Conservation (phyloP, 805 yeast genomes). For the Clavispora santaluciae region DNA sequence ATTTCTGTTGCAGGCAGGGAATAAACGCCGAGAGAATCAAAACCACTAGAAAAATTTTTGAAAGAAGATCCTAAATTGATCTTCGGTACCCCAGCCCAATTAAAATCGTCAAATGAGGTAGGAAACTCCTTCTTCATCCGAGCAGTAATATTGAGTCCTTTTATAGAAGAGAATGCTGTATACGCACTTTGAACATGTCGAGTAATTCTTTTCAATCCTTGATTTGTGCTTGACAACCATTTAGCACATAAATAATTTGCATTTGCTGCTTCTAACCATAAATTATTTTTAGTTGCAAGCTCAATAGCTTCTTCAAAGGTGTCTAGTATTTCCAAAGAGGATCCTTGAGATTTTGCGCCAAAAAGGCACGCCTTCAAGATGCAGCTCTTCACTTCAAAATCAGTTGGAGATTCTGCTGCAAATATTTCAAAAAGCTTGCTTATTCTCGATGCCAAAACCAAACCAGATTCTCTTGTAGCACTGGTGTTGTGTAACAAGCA, state of each 20-base stretch:
- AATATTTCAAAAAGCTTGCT: slow-evolving; percentile 27
- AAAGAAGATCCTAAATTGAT: not conserved
- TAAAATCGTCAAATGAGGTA: slow-evolving; percentile 20
- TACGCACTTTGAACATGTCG: slow-evolving; percentile 34
- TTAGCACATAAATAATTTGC: slow-evolving; percentile 39
- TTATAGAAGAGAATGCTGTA: slow-evolving; percentile 28
- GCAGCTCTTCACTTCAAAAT: slow-evolving; percentile 35
- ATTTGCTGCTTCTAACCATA: slow-evolving; percentile 36
- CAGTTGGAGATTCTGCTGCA: slow-evolving; percentile 30
- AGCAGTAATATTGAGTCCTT: slow-evolving; percentile 19
- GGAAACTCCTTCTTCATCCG: slow-evolving; percentile 25
- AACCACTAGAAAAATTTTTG: not conserved
- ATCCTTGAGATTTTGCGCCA: slow-evolving; percentile 10
- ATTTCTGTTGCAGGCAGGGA: not conserved
- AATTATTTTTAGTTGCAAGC: slow-evolving; percentile 24
- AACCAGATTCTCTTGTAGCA: slow-evolving; percentile 16
- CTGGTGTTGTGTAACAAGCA: slow-evolving; percentile 18
- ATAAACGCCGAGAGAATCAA: not conserved
- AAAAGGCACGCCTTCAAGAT: slow-evolving; percentile 28
- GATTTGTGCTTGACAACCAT: slow-evolving; percentile 27
- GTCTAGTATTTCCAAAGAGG: slow-evolving; percentile 39
- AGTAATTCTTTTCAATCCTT: slow-evolving; percentile 28
- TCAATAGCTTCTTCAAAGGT: slow-evolving; percentile 43
- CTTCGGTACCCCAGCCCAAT: slow-evolving; percentile 28
- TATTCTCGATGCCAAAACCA: slow-evolving; percentile 18